These are phyloP conservation scores for Nannochloropsis salina DNA, from an alignment of 108 stramenopile species.

Conservation along the genomic window DNA sequence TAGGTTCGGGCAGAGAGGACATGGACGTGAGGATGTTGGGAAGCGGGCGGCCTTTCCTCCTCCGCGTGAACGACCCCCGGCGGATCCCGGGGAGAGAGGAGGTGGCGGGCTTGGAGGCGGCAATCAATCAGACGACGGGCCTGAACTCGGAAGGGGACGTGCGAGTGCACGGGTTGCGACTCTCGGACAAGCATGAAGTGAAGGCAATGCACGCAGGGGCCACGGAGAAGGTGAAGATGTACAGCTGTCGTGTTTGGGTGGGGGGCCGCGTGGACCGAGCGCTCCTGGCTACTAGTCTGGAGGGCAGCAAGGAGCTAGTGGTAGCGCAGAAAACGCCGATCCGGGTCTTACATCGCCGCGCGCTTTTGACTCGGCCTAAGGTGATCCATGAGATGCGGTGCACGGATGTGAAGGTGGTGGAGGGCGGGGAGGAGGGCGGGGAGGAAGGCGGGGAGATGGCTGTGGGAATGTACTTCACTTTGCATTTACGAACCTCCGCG, in stretches of 20 bases:
- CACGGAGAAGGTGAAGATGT: slow-evolving; percentile 54
- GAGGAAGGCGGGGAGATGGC: not conserved
- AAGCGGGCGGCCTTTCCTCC: slow-evolving; percentile 49
- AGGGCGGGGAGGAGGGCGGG: slow-evolving; percentile 1
- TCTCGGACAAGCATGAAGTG: not conserved
- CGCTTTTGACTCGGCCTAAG: slow-evolving; percentile 43
- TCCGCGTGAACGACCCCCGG: slow-evolving; percentile 43
- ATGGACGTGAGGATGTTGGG: slow-evolving; percentile 64
- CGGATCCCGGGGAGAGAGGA: not conserved
- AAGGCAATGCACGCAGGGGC: slow-evolving; percentile 45
- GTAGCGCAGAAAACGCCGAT: slow-evolving; percentile 57
- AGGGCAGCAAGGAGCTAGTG: slow-evolving; percentile 29
- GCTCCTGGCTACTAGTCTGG: not conserved
- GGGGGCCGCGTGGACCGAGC: not conserved
- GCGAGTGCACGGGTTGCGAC: slow-evolving; percentile 14
- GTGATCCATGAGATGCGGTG: not conserved
- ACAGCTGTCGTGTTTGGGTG: slow-evolving; percentile 35
- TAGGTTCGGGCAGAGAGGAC: slow-evolving; percentile 58
- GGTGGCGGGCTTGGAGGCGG: slow-evolving; percentile 16
- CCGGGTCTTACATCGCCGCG: slow-evolving; percentile 59
- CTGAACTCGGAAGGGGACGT: not conserved
- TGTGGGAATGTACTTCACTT: not conserved
- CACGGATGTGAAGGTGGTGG: not conserved
- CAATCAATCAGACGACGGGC: slow-evolving; percentile 22
- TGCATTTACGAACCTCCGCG: not conserved